These are phyloP conservation scores for Fraxinus sp. DNA, from an alignment of 305 asterid species.

Conservation along the genomic window DNA sequence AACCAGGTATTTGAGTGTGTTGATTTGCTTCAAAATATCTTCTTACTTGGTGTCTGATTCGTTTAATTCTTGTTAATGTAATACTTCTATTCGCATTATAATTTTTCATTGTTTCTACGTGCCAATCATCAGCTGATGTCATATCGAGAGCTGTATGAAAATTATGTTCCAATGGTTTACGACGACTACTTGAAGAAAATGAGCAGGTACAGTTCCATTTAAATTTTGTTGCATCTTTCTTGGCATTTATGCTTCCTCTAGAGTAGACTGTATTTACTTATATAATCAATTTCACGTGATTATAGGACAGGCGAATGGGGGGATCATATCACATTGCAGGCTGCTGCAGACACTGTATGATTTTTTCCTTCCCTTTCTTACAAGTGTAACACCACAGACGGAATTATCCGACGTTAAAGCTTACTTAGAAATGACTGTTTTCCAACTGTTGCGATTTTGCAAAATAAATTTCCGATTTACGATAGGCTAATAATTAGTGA, in stretches of 20 bases:
- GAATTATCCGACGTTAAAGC: neutral
- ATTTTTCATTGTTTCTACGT: slow-evolving; percentile 19
- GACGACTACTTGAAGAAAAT: slow-evolving; percentile 63
- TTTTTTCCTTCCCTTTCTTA: neutral
- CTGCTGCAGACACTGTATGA: slow-evolving; percentile 87
- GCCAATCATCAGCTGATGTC: slow-evolving; percentile 58
- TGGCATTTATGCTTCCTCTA: neutral
- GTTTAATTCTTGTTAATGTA: slow-evolving; percentile 9
- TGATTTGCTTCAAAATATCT: neutral
- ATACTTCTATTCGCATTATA: neutral
- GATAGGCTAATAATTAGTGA: neutral
- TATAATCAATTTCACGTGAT: slow-evolving; percentile 25
- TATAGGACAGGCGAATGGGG: slow-evolving; percentile 93
- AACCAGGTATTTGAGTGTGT: slow-evolving; percentile 52
- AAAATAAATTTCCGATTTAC: neutral
- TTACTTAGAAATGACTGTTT: neutral
- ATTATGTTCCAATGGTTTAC: slow-evolving; percentile 71
- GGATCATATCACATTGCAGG: slow-evolving; percentile 89
- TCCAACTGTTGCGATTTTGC: neutral
- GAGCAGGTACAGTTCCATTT: slow-evolving; percentile 49
- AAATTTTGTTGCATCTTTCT: slow-evolving; percentile 1
- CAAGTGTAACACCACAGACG: neutral
- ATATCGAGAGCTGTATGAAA: slow-evolving; percentile 55
- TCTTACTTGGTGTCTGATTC: neutral
- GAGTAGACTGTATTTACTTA: neutral